Base-by-base conservation (phyloP, 345 rosid genomes). In the Eucalyptus pauciflora region DNA sequence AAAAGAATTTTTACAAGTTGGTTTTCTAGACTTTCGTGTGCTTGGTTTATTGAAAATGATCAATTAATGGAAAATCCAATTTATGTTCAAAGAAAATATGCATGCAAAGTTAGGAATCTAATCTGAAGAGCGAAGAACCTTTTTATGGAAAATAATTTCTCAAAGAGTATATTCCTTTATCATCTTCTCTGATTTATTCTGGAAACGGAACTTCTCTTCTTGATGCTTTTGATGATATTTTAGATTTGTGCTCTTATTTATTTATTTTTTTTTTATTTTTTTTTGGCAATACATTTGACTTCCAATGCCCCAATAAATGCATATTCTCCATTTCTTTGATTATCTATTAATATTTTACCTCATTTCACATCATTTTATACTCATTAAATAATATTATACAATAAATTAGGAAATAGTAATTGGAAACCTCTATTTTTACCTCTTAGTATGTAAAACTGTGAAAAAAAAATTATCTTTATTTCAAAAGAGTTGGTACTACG, bases 401-500 rank as follows among this genome's bases (percentile, higher is more conserved):
- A 67, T 8, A 67, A n/a, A 31, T 67, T n/a, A n/a, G 41, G 41
- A 67, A 67, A 67, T 2, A 67, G 7, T 6, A 67, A n/a, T 67
- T 67, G 69, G 31, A 27, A 60, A 60, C 16, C 69, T 27, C 31
- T 27, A 60, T 60, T 60, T 60, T 25, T 27, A 60, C 31, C 31
- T 60, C 16, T 27, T 2, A 56, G 6, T 56, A 56, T 56, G 62
- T 24, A 56, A 56, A 56, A 56, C 1, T 8, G 6, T 62, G 1
- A 18, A 52, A 52, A 52, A 52, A 7, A 50, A 52, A 18, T 8
- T 56, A 8, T 56, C 5, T 56, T 22, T 56, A 20, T 22, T 56
- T 22, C 22, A 20, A 56, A 52, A 52, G 2, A 52, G 24, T 52
- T 52, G 4, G 24, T 52, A 18, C 0, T 52, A 52, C 0, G 0